Conservation (phyloP, 371 early-diverging fungal species). For the Apophysomyces ossiformis region DNA sequence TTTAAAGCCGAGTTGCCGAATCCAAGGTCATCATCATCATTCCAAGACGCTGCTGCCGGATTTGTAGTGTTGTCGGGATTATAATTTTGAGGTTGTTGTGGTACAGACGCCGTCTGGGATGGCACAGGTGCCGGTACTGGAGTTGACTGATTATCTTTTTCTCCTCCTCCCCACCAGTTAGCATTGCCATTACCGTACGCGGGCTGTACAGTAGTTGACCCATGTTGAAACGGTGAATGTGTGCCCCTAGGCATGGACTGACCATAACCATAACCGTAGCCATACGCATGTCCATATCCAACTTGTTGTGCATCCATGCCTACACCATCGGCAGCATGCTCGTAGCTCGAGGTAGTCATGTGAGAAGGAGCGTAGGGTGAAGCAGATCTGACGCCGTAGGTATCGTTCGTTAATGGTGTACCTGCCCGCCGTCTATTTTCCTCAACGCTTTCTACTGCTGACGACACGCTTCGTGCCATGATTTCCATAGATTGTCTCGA, state of each 20-base stretch:
- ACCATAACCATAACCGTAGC: constrained; percentile 29
- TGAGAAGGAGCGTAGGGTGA: background rate
- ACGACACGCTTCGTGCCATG: constrained; percentile 37
- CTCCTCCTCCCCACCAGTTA: constrained; percentile 20
- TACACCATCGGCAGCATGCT: constrained; percentile 7
- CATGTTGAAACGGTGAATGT: constrained; percentile 37
- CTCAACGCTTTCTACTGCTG: constrained; percentile 30
- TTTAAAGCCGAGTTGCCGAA: constrained; percentile 54
- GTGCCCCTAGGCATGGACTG: constrained; percentile 32
- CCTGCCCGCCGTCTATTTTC: constrained; percentile 30
- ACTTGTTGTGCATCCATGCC: background rate
- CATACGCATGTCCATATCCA: constrained; percentile 21
- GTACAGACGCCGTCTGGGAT: constrained; percentile 13
- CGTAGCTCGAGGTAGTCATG: constrained; percentile 22
- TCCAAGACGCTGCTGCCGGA: constrained; percentile 10
- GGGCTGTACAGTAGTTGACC: background rate
- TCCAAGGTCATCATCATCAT: constrained; percentile 59
- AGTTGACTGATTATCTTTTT: constrained; percentile 11
- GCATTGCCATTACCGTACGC: background rate
- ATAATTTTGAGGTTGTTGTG: constrained; percentile 19
- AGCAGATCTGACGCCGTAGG: background rate
- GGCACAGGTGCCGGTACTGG: background rate
- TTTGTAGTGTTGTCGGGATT: constrained; percentile 19
- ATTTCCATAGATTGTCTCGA: constrained; percentile 56
- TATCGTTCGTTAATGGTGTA: constrained; percentile 24